Base-by-base conservation (phyloP, 441 rosid genomes). In the Populus hybrid region DNA sequence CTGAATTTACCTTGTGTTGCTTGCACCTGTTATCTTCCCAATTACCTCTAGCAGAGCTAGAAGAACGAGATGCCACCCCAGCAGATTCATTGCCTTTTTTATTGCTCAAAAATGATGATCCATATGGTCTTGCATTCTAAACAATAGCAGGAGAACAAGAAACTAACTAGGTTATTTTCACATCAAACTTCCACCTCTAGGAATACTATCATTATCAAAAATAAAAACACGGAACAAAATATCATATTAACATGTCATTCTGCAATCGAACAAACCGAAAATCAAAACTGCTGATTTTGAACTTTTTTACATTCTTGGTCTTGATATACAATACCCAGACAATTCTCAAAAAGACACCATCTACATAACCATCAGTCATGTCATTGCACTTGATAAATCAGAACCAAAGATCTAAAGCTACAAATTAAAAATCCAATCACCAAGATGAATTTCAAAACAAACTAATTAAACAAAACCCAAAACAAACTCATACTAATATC, bases 81-180 rank as follows among this genome's bases (percentile, higher is more conserved):
- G 72, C 70, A 71, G 73, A 79, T 76, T 78, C 80, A 42, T 79
- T 83, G 69, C 69, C 75, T 30, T 75, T 74, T 18, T 38, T 59
- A 73, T 78, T 53, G 64, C 81, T 79, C 35, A 79, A 64, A 79
- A 80, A 34, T 64, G 81, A 42, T 71, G 84, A 69, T 73, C 34
- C 76, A 70, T 26, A 75, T 23, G 71, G 67, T 71, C 73, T 77
- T 42, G 74, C 53, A 75, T 76, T 76, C 93, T 87, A 80, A 67
- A 82, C 21, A 80, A 61, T 3, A 71, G 35, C 70, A 71, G 40
- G 53, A 69, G 75, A 75, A 75, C 34, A 35, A 64, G 68, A 80
- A 65, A 72, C 5, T 34, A 18, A 32, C 46, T 69, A 18, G 36
- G 34, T 21, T 67, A 28, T 42, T 35, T 23, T 68, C 57, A 23